These are phyloP conservation scores for Podospora appendiculata DNA, from an alignment of 495 filamentous ascomycete genomes.

Conservation along the genomic window DNA sequence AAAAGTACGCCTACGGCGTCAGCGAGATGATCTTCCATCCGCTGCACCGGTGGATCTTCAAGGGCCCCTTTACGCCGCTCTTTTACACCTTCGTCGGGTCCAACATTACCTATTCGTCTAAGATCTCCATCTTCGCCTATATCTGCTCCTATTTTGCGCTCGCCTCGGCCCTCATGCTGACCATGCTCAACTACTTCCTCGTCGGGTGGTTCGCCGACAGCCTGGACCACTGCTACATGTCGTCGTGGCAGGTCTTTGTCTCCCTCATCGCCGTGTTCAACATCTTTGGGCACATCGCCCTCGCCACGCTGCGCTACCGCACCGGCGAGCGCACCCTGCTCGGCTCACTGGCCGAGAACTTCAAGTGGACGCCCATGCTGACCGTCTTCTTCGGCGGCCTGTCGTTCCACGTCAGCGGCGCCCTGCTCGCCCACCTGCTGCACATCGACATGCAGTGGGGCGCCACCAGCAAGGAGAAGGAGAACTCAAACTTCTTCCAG, in stretches of 20 bases:
- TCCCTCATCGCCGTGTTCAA: constrained; percentile 59
- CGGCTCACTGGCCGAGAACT: constrained; percentile 51
- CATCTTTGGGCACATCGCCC: constrained; percentile 49
- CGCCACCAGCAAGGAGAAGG: constrained; percentile 56
- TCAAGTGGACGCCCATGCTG: constrained; percentile 59
- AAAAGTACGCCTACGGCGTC: constrained; percentile 75
- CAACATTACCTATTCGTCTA: constrained; percentile 62
- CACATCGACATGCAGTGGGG: constrained; percentile 61
- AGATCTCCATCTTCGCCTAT: constrained; percentile 69
- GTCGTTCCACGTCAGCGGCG: constrained; percentile 55
- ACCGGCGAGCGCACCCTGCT: constrained; percentile 43
- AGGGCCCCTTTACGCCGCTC: constrained; percentile 59
- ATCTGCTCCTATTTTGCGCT: constrained; percentile 75
- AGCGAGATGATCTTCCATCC: constrained; percentile 70
- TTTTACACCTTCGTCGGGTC: constrained; percentile 57
- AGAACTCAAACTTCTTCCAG: constrained; percentile 65
- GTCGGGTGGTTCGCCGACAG: constrained; percentile 60
- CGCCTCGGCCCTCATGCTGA: constrained; percentile 64
- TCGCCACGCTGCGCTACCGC: constrained; percentile 54
- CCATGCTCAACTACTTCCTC: constrained; percentile 63
- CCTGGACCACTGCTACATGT: constrained; percentile 59
- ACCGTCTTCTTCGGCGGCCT: constrained; percentile 58
- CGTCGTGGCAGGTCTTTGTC: constrained; percentile 63
- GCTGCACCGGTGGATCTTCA: constrained; percentile 48
- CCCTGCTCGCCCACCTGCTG: constrained; percentile 55